These are phyloP conservation scores for Acacia confusa DNA, from an alignment of 306 rosid genomes.

Conservation along the genomic window DNA sequence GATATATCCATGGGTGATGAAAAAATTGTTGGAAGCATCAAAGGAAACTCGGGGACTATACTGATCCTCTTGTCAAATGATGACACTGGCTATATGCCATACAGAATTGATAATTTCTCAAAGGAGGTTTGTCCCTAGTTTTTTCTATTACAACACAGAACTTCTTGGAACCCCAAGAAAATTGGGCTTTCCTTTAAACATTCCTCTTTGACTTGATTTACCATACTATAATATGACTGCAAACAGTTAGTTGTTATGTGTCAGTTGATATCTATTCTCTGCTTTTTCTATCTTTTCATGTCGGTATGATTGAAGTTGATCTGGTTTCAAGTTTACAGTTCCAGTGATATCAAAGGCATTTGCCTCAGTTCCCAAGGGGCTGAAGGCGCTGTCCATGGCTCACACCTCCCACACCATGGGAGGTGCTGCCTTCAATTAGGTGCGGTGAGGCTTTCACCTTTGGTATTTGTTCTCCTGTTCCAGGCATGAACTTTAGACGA, in stretches of 20 bases:
- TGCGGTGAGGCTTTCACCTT: not conserved
- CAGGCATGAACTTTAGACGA: not conserved
- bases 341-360: not conserved
- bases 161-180: constrained; percentile 21
- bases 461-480: not conserved
- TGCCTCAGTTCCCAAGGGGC: not conserved
- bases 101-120: constrained; percentile 91
- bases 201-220: not conserved
- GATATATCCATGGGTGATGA: constrained; percentile 81
- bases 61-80: constrained; percentile 95
- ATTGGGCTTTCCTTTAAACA: constrained; percentile 9
- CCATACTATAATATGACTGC: constrained; percentile 2
- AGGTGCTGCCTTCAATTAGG: not conserved
- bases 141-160: constrained; percentile 3
- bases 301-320: not conserved
- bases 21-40: constrained; percentile 78
- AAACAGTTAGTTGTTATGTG: constrained; percentile 1
- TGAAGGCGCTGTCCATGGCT: not conserved
- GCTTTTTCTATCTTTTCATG: constrained; percentile 14
- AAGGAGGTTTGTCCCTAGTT: constrained; percentile 73
- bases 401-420: not conserved
- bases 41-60: constrained; percentile 88
- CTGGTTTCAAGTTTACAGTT: not conserved
- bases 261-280: not conserved
- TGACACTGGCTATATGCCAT: constrained; percentile 94